phyloP scores from a whole-genome alignment of 345 rosid species.

The Eucalyptus tenuipes region DNA sequence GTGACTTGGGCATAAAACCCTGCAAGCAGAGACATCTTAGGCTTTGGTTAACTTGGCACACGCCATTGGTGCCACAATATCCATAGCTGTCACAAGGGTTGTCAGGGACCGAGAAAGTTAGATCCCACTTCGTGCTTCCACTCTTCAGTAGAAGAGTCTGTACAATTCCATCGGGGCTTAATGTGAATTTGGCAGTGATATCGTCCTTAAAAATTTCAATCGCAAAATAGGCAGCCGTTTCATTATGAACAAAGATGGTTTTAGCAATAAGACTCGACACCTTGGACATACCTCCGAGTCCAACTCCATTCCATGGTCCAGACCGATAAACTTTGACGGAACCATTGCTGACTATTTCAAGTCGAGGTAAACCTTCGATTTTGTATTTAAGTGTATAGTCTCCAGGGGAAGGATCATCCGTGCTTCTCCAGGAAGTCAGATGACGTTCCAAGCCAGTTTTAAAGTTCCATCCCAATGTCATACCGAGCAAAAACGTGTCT shows the following conservation, averaged over 20 bases:
- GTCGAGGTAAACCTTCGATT: conserved; percentile 7
- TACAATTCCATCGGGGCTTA: neutral
- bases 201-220: neutral
- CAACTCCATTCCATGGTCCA: conserved; percentile 26
- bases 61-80: neutral
- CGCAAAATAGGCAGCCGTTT: conserved; percentile 1
- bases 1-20: conserved; percentile 17
- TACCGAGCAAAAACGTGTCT: no score
- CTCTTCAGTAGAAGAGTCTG: neutral
- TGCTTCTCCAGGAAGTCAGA: conserved; percentile 9
- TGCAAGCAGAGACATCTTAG: conserved; percentile 3
- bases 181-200: neutral
- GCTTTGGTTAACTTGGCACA: neutral
- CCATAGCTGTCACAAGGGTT: neutral
- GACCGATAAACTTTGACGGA: neutral
- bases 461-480: conserved; percentile 6
- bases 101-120: neutral
- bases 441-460: neutral
- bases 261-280: neutral
- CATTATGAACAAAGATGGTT: neutral
- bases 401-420: conserved; percentile 11
- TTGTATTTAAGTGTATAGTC: neutral
- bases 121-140: neutral
- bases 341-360: neutral
- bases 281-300: neutral